These are phyloP conservation scores for Parmelia sp. DNA, from an alignment of 495 filamentous ascomycete genomes.

Conservation along the genomic window DNA sequence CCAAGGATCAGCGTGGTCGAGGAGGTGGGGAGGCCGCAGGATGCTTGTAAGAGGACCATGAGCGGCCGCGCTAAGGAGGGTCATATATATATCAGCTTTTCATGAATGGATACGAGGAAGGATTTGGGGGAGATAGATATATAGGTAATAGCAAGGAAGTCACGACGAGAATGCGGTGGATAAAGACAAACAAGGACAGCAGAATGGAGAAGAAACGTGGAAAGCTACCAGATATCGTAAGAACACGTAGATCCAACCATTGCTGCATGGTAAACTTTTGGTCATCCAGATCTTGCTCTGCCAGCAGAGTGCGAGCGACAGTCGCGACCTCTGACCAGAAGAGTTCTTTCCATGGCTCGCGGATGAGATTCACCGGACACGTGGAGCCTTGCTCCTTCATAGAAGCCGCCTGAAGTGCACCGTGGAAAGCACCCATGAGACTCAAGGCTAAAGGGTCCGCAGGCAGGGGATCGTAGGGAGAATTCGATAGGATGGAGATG, in stretches of 20 bases:
- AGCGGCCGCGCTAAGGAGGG: not conserved
- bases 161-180: not conserved
- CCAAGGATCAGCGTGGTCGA: not conserved
- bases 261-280: slow-evolving; percentile 16
- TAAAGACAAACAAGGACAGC: not conserved
- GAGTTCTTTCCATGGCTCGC: slow-evolving; percentile 17
- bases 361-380: not conserved
- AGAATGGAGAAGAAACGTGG: not conserved
- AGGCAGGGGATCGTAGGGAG: slow-evolving; percentile 11
- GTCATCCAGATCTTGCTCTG: slow-evolving; percentile 14
- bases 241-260: slow-evolving; percentile 16
- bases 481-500: slow-evolving; percentile 11
- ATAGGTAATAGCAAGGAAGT: not conserved
- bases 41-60: slow-evolving; percentile 7
- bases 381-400: not conserved
- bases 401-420: not conserved
- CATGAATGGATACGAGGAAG: not conserved
- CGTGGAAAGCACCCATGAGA: slow-evolving; percentile 1
- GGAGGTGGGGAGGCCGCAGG: not conserved
- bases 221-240: slow-evolving; percentile 21
- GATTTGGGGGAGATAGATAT: not conserved
- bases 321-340: slow-evolving; percentile 19
- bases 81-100: not conserved
- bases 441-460: not conserved
- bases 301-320: slow-evolving; percentile 20